These are phyloP conservation scores for Blastobotrys aristatus DNA, from an alignment of 1,139 yeast species.

Conservation along the genomic window DNA sequence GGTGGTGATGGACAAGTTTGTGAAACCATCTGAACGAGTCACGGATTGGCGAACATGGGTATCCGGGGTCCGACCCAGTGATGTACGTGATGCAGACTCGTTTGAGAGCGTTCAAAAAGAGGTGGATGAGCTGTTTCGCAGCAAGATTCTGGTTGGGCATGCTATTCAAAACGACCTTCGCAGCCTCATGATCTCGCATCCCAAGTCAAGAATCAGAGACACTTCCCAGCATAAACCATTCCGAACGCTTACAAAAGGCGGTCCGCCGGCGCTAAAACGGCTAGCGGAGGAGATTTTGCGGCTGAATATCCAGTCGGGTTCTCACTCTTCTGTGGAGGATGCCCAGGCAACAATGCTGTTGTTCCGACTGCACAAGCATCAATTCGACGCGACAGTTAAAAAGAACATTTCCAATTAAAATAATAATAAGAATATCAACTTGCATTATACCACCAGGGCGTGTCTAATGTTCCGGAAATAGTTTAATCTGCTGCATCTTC, in stretches of 20 bases:
- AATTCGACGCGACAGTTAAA: constrained; percentile 43
- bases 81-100: constrained; percentile 61
- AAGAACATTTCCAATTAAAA: constrained; percentile 1
- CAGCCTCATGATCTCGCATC: constrained; percentile 62
- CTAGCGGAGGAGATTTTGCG: constrained; percentile 54
- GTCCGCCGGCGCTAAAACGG: constrained; percentile 70
- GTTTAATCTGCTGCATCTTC: too few relatives aligned
- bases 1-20: constrained; percentile 65
- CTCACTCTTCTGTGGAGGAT: constrained; percentile 87
- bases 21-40: constrained; percentile 67
- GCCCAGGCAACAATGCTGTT: constrained; percentile 83
- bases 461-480: too few relatives aligned
- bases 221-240: constrained; percentile 63
- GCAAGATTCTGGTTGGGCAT: constrained; percentile 71
- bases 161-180: constrained; percentile 76
- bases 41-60: constrained; percentile 94
- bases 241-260: constrained; percentile 58
- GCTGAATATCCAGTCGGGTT: constrained; percentile 62
- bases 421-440: too few relatives aligned
- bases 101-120: constrained; percentile 61
- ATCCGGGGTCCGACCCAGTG: constrained; percentile 72
- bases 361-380: constrained; percentile 56
- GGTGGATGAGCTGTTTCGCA: constrained; percentile 42
- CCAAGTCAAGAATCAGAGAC: constrained; percentile 60
- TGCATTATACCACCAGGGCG: too few relatives aligned